Evolutionary conservation across 1,284 basidiomycete species (phyloP), one percentile per base, ranked within the genome.

Genomic region (Puccinia coronata): DNA sequence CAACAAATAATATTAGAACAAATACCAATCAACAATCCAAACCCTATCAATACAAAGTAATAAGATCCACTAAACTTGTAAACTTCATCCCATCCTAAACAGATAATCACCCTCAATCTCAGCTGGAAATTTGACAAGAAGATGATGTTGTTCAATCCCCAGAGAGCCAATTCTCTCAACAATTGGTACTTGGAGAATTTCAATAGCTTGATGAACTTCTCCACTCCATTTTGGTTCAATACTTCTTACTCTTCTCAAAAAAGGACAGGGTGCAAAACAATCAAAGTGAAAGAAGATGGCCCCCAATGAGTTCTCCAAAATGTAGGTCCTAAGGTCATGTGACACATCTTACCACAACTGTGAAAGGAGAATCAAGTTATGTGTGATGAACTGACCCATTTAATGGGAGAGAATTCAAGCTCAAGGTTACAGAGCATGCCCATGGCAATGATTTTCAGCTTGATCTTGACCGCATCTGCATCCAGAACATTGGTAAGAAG

Each of bases 401-500:
- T 88, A 83, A 96, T 86, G 6, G 95, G 94, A 20, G 93, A 94
- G 85, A 93, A 95, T 82, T 95, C 92, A 78, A 91, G 91, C 3
- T 96, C 89, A 41, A 96, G 88, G 85, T 96, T 97, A 85, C 92
- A 94, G 2, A 96, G 89, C 0, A 91, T 91, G 0, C 90, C 89
- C 0, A 93, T 87, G 0, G 93, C 92, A 0, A 92, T 92, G 51
- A 89, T 89, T 69, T 91, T 89, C 36, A 96, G 92, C 16, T 92
- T 88, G 65, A 89, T 87, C 83, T 94, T 92, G 82, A 93, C 91
- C 18, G 90, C 83, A n/a, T 83, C 82, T 12, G 73, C 65, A 74
- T 79, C 72, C 41, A 51, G 61, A 41, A 57, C 59, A 25, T 83
- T 75, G n/a, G n/a, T n/a, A n/a, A n/a, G n/a, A n/a, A n/a, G n/a